Evolutionary conservation across 2,329 filamentous ascomycete species (phyloP), one percentile per base, ranked within the genome.

Genomic region (Botrytis paeoniae): DNA sequence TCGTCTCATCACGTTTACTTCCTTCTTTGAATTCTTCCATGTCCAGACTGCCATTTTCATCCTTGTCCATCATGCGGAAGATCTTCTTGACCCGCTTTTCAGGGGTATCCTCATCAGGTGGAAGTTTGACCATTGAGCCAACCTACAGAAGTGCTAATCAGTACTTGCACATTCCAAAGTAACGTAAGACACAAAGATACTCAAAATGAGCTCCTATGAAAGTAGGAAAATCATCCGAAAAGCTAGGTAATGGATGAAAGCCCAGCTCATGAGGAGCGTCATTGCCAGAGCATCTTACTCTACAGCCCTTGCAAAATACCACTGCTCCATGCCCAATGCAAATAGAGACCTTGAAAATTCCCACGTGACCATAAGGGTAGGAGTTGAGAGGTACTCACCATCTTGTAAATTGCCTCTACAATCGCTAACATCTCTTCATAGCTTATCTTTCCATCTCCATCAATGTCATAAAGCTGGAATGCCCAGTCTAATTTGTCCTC

Each of bases 1-100:
- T 99, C 16, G 96, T 99, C 86, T 98, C 95, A 84, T 99, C 96
- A 74, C 95, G 93, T 87, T 98, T 98, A 86, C 94, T 97, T 78
- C 96, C 96, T 85, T 99, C 96, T 85, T 98, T 98, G 87, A 99
- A 99, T 83, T 99, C 96, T 75, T 95, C 92, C 88, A 98, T 95
- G 82, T 98, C 95, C 79, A 99, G 85, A 81, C 93, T 97, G 79
- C 95, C 96, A 82, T 98, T 98, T 85, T 98, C 95, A 82, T 99
- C 96, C 88, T 99, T 99, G 87, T 99, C 96, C 96, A 99, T 99
- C 96, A 98, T 98, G 80, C 92, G 89, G 87, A 99, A 99, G 83
- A 99, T 98, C 87, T 99, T 99, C 84, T 88, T 91, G 76, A 99
- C 96, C 76, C 96, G 92, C 87, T 99, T 99, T 87, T 98, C 95